Percentiles rank a stretch among this genome's conserved stretches.
Evolutionary conservation across 2,329 filamentous ascomycete genomes (phyloP).

Genomic region (Epichloe typhina): DNA sequence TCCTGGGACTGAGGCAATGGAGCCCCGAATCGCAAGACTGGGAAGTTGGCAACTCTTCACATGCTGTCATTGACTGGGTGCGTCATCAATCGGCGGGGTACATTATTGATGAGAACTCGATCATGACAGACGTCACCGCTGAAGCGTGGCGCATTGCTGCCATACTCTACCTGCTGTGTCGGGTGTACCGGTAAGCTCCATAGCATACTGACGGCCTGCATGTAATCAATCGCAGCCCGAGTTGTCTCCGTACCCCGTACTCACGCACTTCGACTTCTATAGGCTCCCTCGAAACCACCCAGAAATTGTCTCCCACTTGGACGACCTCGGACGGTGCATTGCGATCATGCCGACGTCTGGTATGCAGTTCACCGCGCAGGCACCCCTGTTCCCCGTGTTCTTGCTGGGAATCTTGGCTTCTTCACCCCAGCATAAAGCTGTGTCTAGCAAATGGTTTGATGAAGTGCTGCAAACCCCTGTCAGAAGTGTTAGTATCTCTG

Average conservation of each 20-base stretch:
- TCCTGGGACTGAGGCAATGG: conserved; percentile 23
- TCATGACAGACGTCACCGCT: conserved; percentile 28
- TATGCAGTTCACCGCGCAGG: conserved; percentile 26
- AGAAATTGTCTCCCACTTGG: conserved; percentile 18
- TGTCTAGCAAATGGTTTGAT: conserved; percentile 23
- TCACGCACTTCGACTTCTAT: not conserved
- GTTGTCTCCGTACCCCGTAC: not conserved
- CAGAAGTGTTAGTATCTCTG: conserved; percentile 23
- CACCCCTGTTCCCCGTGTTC: conserved; percentile 28
- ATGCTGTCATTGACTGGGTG: conserved; percentile 18
- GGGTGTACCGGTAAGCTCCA: conserved; percentile 20
- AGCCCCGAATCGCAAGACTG: conserved; percentile 17
- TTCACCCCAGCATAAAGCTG: conserved; percentile 12
- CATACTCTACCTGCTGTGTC: conserved; percentile 26
- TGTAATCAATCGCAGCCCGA: conserved; percentile 2
- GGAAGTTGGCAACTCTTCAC: conserved; percentile 8
- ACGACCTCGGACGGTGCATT: conserved; percentile 23
- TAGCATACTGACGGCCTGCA: not conserved
- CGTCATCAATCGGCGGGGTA: conserved; percentile 11
- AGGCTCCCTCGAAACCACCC: conserved; percentile 26
- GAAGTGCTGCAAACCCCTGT: conserved; percentile 23
- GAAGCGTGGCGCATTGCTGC: conserved; percentile 28
- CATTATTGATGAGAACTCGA: conserved; percentile 14
- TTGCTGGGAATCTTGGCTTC: conserved; percentile 25
- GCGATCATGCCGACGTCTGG: conserved; percentile 28